These are phyloP conservation scores for Chalciporus piperatus DNA, from an alignment of 768 basidiomycete genomes.

Conservation along the genomic window DNA sequence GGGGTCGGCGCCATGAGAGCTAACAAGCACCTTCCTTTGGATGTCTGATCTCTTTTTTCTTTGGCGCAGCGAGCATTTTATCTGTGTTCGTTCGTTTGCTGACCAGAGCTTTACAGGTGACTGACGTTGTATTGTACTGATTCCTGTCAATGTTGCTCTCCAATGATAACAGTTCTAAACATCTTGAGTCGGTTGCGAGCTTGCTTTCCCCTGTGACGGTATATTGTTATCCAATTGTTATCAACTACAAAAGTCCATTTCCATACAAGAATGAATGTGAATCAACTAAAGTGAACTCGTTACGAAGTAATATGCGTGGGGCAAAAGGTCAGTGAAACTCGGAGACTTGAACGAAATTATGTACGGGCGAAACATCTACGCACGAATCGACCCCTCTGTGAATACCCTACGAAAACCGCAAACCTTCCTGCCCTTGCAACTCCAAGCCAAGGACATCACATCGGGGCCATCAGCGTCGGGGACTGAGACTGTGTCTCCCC, in stretches of 20 bases:
- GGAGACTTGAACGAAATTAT: too few relatives aligned
- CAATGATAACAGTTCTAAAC: background rate
- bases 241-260: background rate
- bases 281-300: background rate
- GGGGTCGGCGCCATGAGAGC: constrained; percentile 73
- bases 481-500: constrained; percentile 1
- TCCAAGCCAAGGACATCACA: background rate
- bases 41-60: constrained; percentile 63
- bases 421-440: too few relatives aligned
- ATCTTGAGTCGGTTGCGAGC: background rate
- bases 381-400: background rate
- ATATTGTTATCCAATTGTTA: background rate
- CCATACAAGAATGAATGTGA: background rate
- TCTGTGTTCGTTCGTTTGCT: background rate
- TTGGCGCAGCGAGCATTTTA: constrained; percentile 21
- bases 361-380: background rate
- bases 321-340: background rate
- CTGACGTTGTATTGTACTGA: background rate
- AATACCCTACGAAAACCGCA: background rate
- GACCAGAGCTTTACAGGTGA: constrained; percentile 11
- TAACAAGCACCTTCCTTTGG: constrained; percentile 77
- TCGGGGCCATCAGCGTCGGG: background rate
- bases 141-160: background rate
- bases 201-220: background rate
- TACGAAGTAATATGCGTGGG: background rate